Evolutionary conservation across 169 alveolate species (phyloP).

Genomic region (Babesia microti): DNA sequence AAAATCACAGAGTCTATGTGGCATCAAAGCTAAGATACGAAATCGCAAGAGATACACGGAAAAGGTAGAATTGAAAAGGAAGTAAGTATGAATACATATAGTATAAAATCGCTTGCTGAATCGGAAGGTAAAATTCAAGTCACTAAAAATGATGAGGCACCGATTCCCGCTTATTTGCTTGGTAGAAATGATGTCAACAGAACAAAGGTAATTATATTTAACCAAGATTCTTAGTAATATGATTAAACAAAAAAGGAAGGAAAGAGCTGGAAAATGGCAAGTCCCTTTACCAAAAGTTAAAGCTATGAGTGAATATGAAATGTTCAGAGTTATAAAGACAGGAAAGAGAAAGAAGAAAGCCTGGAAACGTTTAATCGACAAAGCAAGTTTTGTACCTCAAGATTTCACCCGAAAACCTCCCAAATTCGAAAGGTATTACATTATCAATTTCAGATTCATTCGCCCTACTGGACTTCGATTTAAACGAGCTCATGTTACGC

Average conservation of each 20-base stretch:
- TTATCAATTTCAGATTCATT: slow-evolving; percentile 39
- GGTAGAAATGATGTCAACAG: slow-evolving; percentile 93
- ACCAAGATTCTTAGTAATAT: slow-evolving; percentile 82
- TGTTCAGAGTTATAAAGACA: slow-evolving; percentile 83
- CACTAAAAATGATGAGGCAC: slow-evolving; percentile 81
- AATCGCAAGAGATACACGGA: slow-evolving; percentile 93
- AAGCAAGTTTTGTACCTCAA: slow-evolving; percentile 93
- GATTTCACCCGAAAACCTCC: slow-evolving; percentile 98
- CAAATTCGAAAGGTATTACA: slow-evolving; percentile 84
- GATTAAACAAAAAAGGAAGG: slow-evolving; percentile 97
- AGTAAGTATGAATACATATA: slow-evolving; percentile 64
- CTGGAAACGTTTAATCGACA: slow-evolving; percentile 97
- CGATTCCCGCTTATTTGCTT: slow-evolving; percentile 95
- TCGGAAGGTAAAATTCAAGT: slow-evolving; percentile 45
- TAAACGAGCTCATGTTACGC: slow-evolving; percentile 98
- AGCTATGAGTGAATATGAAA: slow-evolving; percentile 73
- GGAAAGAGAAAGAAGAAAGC: slow-evolving; percentile 92
- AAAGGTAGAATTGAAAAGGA: slow-evolving; percentile 92
- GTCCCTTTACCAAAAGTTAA: slow-evolving; percentile 96
- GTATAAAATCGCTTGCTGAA: slow-evolving; percentile 49
- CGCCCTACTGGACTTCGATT: slow-evolving; percentile 96
- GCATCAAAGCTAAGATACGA: slow-evolving; percentile 92
- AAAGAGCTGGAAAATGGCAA: slow-evolving; percentile 99
- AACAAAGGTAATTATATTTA: slow-evolving; percentile 63
- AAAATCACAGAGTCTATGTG: slow-evolving; percentile 86